phyloP scores from a whole-genome alignment of 441 rosid species.

The Erodium trifolium region DNA sequence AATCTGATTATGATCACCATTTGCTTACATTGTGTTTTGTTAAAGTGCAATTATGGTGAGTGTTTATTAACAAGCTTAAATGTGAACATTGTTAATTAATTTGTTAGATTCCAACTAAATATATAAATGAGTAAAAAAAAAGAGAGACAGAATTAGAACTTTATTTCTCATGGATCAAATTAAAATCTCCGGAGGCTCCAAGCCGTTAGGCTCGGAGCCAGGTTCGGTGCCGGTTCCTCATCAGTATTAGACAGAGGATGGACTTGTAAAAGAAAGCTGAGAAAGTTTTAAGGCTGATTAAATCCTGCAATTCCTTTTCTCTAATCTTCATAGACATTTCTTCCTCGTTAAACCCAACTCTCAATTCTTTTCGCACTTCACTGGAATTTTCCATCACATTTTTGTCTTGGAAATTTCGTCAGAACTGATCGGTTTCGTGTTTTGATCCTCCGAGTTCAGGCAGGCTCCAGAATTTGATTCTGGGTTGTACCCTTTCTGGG shows the following conservation, averaged over 20 bases:
- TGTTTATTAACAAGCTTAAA: too few species aligned
- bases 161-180: slow-evolving; percentile 23
- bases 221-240: slow-evolving; percentile 47
- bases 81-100: too few species aligned
- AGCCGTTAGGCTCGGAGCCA: slow-evolving; percentile 43
- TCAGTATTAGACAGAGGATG: slow-evolving; percentile 26
- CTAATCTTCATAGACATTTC: slow-evolving; percentile 12
- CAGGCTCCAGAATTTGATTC: neutral
- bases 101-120: neutral
- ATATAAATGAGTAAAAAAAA: neutral
- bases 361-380: neutral
- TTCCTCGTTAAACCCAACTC: neutral
- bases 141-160: slow-evolving; percentile 28
- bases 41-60: too few species aligned
- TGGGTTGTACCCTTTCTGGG: slow-evolving; percentile 9
- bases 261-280: slow-evolving; percentile 13
- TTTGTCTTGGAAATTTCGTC: neutral
- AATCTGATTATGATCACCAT: too few species aligned
- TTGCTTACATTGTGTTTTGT: too few species aligned
- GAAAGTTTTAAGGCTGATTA: slow-evolving; percentile 12
- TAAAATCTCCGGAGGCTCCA: neutral
- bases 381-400: neutral
- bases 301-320: slow-evolving; percentile 8
- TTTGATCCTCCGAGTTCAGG: neutral
- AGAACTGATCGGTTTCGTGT: slow-evolving; percentile 7